These are phyloP conservation scores for Camelina hispida DNA, from an alignment of 345 rosid species.

Conservation along the genomic window DNA sequence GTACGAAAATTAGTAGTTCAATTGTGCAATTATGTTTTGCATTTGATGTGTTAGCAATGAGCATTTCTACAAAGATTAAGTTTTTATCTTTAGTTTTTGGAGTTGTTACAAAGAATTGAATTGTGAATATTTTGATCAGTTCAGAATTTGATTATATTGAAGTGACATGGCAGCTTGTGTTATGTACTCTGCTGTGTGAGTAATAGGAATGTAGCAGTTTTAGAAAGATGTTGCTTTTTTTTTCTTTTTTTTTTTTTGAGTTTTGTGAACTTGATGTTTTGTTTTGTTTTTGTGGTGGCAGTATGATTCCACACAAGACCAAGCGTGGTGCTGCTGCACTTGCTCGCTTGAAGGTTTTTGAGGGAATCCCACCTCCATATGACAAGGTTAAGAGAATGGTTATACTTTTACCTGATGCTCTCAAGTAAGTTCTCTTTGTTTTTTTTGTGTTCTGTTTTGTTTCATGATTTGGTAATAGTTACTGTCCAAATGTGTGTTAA, in stretches of 20 bases:
- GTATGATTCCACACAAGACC: constrained; percentile 76
- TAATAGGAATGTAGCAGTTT: not conserved
- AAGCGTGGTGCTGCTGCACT: constrained; percentile 69
- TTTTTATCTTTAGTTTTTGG: not conserved
- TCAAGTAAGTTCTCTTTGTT: constrained; percentile 49
- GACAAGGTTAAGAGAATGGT: constrained; percentile 75
- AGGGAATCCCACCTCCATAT: constrained; percentile 70
- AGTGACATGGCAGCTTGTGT: not conserved
- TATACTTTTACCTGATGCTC: constrained; percentile 71
- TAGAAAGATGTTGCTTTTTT: not conserved
- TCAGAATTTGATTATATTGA: not conserved
- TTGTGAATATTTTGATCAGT: not conserved
- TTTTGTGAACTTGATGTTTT: not conserved
- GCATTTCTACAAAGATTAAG: not conserved
- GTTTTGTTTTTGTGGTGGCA: constrained; percentile 5
- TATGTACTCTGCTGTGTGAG: not conserved
- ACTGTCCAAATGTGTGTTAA: not conserved
- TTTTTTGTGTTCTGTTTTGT: not conserved
- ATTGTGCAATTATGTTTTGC: not conserved
- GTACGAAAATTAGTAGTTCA: not conserved
- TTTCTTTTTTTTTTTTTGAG: not conserved
- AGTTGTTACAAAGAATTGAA: not conserved
- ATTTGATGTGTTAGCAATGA: not conserved
- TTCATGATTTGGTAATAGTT: not conserved
- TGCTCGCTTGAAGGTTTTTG: constrained; percentile 61